Evolutionary conservation across 306 rosid genomes (phyloP).

Genomic region (Cyamopsis tetragonoloba): DNA sequence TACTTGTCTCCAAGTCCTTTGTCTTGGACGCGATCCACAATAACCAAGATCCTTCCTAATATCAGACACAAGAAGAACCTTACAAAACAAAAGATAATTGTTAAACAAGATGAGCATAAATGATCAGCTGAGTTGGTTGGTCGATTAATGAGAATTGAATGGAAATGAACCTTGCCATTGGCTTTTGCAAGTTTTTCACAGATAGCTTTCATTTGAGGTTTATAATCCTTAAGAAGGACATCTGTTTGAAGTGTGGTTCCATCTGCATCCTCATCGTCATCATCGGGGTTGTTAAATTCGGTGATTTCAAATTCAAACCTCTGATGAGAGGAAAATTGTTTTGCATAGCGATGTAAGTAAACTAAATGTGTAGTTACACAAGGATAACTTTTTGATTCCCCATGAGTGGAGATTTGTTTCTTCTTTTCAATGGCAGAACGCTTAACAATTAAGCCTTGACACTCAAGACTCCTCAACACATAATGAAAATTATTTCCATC

Average conservation of each 20-base stretch:
- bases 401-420: slow-evolving; percentile 42
- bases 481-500: slow-evolving; percentile 64
- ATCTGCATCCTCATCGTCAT: slow-evolving; percentile 8
- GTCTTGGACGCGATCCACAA: slow-evolving; percentile 49
- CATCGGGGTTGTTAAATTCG: slow-evolving; percentile 25
- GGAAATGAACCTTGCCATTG: slow-evolving; percentile 59
- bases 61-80: slow-evolving; percentile 84
- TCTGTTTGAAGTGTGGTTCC: slow-evolving; percentile 37
- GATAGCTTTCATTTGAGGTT: slow-evolving; percentile 69
- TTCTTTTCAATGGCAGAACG: slow-evolving; percentile 66
- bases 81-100: slow-evolving; percentile 27
- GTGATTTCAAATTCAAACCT: slow-evolving; percentile 64
- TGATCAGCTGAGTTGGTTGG: neutral
- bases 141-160: neutral
- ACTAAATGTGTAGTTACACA: slow-evolving; percentile 67
- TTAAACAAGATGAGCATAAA: slow-evolving; percentile 20
- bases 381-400: slow-evolving; percentile 42
- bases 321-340: slow-evolving; percentile 57
- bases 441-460: slow-evolving; percentile 73
- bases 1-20: slow-evolving; percentile 75
- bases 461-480: slow-evolving; percentile 65
- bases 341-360: slow-evolving; percentile 72
- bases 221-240: slow-evolving; percentile 63
- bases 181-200: slow-evolving; percentile 70
- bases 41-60: slow-evolving; percentile 85